phyloP scores from a whole-genome alignment of 495 filamentous ascomycete genomes.

The Xylaria acuta region DNA sequence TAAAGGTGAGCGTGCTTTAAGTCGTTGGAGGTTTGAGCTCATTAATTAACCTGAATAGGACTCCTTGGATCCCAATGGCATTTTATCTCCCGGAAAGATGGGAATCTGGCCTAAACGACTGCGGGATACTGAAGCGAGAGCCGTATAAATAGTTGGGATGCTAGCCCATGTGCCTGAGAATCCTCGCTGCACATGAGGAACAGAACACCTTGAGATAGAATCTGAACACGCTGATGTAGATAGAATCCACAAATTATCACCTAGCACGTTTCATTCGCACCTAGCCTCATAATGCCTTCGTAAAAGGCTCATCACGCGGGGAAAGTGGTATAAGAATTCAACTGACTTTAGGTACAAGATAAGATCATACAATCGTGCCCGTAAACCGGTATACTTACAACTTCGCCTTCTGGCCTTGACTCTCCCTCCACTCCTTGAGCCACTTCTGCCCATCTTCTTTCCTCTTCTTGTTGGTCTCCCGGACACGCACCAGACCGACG shows the following conservation, averaged over 20 bases:
- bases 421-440: slow-evolving; percentile 50
- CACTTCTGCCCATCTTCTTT: slow-evolving; percentile 48
- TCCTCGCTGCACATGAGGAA: neutral
- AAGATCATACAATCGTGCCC: neutral
- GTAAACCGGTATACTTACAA: slow-evolving; percentile 41
- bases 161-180: neutral
- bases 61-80: slow-evolving; percentile 42
- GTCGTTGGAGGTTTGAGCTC: neutral
- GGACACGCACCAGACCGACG: slow-evolving; percentile 21
- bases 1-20: slow-evolving; percentile 41
- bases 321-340: neutral
- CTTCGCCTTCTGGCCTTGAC: slow-evolving; percentile 46
- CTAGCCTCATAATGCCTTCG: neutral
- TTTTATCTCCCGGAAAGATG: slow-evolving; percentile 44
- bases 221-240: neutral
- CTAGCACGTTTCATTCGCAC: neutral
- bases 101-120: slow-evolving; percentile 38
- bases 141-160: neutral
- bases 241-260: neutral
- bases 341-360: neutral
- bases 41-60: slow-evolving; percentile 31
- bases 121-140: neutral
- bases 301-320: neutral
- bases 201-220: neutral
- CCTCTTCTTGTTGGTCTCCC: slow-evolving; percentile 51